These are phyloP conservation scores for Garcia nutans DNA, from an alignment of 345 rosid species.

Conservation along the genomic window DNA sequence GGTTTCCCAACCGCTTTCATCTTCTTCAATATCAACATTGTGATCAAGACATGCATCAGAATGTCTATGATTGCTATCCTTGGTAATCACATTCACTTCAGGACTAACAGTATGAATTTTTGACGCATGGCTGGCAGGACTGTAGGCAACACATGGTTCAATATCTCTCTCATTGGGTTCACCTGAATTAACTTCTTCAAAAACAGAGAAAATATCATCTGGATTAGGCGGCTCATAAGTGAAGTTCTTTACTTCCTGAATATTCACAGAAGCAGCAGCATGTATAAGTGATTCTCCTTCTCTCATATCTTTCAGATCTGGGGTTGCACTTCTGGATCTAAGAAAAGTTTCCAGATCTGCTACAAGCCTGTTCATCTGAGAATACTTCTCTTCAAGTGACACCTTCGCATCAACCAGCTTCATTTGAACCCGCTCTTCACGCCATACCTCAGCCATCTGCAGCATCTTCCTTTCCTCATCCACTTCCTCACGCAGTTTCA, in stretches of 20 bases:
- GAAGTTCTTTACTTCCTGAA: slow-evolving; percentile 59
- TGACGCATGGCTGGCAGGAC: slow-evolving; percentile 50
- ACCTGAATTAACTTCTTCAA: slow-evolving; percentile 58
- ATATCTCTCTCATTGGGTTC: slow-evolving; percentile 43
- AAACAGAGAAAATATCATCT: slow-evolving; percentile 60
- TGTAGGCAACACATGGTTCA: slow-evolving; percentile 35
- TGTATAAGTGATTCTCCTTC: slow-evolving; percentile 50
- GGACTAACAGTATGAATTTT: slow-evolving; percentile 53
- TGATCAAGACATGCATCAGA: slow-evolving; percentile 39
- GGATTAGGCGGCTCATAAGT: slow-evolving; percentile 58
- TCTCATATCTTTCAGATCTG: slow-evolving; percentile 39
- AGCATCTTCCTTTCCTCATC: slow-evolving; percentile 90
- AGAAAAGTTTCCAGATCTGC: slow-evolving; percentile 57
- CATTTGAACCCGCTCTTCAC: slow-evolving; percentile 95
- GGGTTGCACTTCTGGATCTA: slow-evolving; percentile 37
- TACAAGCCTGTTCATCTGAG: slow-evolving; percentile 62
- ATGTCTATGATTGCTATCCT: slow-evolving; percentile 38
- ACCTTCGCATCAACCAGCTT: slow-evolving; percentile 82
- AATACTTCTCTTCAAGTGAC: slow-evolving; percentile 53
- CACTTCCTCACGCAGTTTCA: slow-evolving; percentile 62
- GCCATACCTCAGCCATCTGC: slow-evolving; percentile 99
- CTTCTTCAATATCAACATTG: slow-evolving; percentile 63
- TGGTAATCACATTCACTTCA: slow-evolving; percentile 34
- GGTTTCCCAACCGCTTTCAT: slow-evolving; percentile 98
- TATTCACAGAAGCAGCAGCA: slow-evolving; percentile 49